These are phyloP conservation scores for Tolypocladium cylindrosporum DNA, from an alignment of 2,329 filamentous ascomycete species.

Conservation along the genomic window DNA sequence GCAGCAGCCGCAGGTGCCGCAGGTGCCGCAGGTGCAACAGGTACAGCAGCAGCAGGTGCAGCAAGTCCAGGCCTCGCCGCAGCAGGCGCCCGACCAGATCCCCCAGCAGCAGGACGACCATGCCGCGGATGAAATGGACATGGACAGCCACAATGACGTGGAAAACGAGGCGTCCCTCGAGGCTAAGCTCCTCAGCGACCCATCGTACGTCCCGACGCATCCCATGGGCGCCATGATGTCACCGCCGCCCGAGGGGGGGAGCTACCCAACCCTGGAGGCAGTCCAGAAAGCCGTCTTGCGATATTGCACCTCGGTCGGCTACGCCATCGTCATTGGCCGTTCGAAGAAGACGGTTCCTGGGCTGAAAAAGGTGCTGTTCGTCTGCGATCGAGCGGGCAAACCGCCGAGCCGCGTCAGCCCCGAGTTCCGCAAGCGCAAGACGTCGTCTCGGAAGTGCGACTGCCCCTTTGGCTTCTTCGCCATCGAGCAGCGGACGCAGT, in stretches of 20 bases:
- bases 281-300: slow-evolving; percentile 53
- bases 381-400: slow-evolving; percentile 56
- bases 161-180: slow-evolving; percentile 35
- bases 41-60: slow-evolving; percentile 20
- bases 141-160: slow-evolving; percentile 38
- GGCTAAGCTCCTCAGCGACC: slow-evolving; percentile 36
- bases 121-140: slow-evolving; percentile 40
- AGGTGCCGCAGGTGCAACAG: slow-evolving; percentile 15
- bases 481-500: slow-evolving; percentile 56
- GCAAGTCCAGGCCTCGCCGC: slow-evolving; percentile 18
- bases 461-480: slow-evolving; percentile 63
- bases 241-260: slow-evolving; percentile 52
- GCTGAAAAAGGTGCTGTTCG: slow-evolving; percentile 57
- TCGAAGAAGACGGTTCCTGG: slow-evolving; percentile 60
- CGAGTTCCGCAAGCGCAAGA: slow-evolving; percentile 55
- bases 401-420: slow-evolving; percentile 52
- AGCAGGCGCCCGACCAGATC: slow-evolving; percentile 23
- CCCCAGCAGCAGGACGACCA: slow-evolving; percentile 30
- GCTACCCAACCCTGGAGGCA: slow-evolving; percentile 53
- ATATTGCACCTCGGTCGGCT: slow-evolving; percentile 59
- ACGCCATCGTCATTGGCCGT: slow-evolving; percentile 57
- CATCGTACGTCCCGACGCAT: slow-evolving; percentile 40
- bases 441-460: slow-evolving; percentile 58
- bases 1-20: slow-evolving; percentile 5
- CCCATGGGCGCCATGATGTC: slow-evolving; percentile 53